Evolutionary conservation across 73 alveolate species (phyloP).

Genomic region (Paramecium pentaurelia): DNA sequence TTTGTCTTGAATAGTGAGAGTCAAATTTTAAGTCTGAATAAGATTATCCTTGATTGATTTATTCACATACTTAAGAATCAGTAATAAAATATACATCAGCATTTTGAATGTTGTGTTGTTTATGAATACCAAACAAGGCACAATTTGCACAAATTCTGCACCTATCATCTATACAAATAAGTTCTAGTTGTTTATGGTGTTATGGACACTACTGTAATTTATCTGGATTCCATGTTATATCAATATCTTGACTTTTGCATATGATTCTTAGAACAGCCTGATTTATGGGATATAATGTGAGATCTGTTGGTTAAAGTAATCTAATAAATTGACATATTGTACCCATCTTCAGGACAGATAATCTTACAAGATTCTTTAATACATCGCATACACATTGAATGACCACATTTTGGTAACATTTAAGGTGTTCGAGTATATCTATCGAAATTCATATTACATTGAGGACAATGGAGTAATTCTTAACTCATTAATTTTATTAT

Average conservation of each 20-base stretch:
- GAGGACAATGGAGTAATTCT: slow-evolving; percentile 44
- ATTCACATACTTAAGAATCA: not conserved
- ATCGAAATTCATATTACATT: not conserved
- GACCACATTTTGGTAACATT: slow-evolving; percentile 47
- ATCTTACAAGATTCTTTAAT: not conserved
- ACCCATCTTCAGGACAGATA: slow-evolving; percentile 52
- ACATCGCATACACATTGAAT: slow-evolving; percentile 43
- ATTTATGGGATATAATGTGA: not conserved
- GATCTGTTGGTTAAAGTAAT: not conserved
- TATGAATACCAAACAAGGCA: slow-evolving; percentile 87
- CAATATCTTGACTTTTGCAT: not conserved
- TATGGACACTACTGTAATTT: not conserved
- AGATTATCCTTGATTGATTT: not conserved
- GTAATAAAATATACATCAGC: not conserved
- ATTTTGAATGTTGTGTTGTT: slow-evolving; percentile 68
- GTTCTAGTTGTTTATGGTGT: slow-evolving; percentile 71
- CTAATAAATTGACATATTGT: not conserved
- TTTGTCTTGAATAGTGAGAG: not conserved
- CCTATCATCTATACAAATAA: slow-evolving; percentile 82
- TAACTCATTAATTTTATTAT: not conserved
- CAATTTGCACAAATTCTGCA: slow-evolving; percentile 84
- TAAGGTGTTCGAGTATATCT: slow-evolving; percentile 1
- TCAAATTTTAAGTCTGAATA: not conserved
- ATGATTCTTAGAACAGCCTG: not conserved
- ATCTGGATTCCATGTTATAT: not conserved